Conservation (phyloP, 345 rosid genomes). For the Acer yangbiense region DNA sequence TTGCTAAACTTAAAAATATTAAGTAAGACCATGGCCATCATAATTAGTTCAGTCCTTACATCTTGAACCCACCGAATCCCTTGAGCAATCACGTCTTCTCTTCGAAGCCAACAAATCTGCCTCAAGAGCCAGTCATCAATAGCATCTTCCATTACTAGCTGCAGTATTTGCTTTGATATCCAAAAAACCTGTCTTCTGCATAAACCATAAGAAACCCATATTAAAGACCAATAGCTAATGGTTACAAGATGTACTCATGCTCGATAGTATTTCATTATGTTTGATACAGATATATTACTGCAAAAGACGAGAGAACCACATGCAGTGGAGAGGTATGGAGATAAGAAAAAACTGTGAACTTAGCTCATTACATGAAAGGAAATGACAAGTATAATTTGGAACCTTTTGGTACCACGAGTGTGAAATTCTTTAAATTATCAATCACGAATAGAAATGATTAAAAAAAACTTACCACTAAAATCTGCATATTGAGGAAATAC, state of each 20-base stretch:
- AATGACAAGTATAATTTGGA: neutral
- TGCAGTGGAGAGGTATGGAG: neutral
- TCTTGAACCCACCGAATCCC: constrained; percentile 92
- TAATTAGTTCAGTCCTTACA: constrained; percentile 54
- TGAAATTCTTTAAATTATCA: neutral
- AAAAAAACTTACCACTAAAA: neutral
- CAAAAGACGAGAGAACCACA: constrained; percentile 4
- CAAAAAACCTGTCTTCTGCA: constrained; percentile 96
- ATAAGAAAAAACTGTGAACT: neutral
- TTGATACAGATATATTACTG: constrained; percentile 2
- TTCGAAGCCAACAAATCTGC: constrained; percentile 81
- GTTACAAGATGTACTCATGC: neutral
- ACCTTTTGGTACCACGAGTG: neutral
- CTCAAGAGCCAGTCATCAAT: constrained; percentile 96
- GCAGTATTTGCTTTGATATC: constrained; percentile 96
- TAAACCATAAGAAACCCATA: constrained; percentile 22
- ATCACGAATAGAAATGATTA: neutral
- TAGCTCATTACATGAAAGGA: constrained; percentile 1
- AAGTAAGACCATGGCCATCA: neutral
- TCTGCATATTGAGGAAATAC: neutral
- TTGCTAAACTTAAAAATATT: neutral
- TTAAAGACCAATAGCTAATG: constrained; percentile 16
- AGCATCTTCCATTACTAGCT: constrained; percentile 97
- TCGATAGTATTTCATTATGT: neutral
- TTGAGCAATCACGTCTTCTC: constrained; percentile 73